A percentile compares a stretch with the other conserved stretches of the same genome.
These are phyloP conservation scores for Boletus semigastroideus DNA, from an alignment of 1,284 basidiomycete genomes.

Conservation along the genomic window DNA sequence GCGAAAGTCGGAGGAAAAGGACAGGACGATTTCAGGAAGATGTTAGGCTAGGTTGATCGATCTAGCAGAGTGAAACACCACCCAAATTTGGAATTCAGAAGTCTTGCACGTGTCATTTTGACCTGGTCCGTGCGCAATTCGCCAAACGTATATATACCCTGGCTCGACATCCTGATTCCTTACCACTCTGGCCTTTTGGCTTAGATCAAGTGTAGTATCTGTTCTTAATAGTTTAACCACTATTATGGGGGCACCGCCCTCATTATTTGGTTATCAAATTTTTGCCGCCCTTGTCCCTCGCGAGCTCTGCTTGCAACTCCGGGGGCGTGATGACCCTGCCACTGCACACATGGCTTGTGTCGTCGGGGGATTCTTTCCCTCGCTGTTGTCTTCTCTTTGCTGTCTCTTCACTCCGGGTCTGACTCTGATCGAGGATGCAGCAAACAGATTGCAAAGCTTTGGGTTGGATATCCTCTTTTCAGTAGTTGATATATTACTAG, in stretches of 20 bases:
- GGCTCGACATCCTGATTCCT: constrained; percentile 26
- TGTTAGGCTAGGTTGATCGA: constrained; percentile 45
- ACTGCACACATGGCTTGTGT: constrained; percentile 34
- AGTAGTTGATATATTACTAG: too few species aligned
- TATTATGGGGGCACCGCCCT: constrained; percentile 36
- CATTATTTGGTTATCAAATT: constrained; percentile 37
- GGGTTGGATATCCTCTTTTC: background rate
- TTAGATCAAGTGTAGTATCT: constrained; percentile 93
- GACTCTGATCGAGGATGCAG: background rate
- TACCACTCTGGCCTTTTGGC: constrained; percentile 92
- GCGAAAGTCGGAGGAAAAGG: constrained; percentile 30
- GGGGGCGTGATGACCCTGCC: constrained; percentile 34
- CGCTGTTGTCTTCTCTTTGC: constrained; percentile 22
- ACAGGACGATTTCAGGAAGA: constrained; percentile 81
- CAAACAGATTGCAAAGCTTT: constrained; percentile 3
- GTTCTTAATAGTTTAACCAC: constrained; percentile 35
- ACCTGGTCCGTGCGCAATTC: constrained; percentile 19
- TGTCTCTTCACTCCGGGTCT: background rate
- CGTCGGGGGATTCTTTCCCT: constrained; percentile 29
- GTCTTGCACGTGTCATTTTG: background rate
- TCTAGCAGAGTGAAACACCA: background rate
- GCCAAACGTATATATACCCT: constrained; percentile 11
- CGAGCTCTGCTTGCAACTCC: constrained; percentile 38
- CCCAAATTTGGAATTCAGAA: background rate
- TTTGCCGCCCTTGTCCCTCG: constrained; percentile 30